These are phyloP conservation scores for Penicillium verrucosum DNA, from an alignment of 2,329 filamentous ascomycete species.

Conservation along the genomic window DNA sequence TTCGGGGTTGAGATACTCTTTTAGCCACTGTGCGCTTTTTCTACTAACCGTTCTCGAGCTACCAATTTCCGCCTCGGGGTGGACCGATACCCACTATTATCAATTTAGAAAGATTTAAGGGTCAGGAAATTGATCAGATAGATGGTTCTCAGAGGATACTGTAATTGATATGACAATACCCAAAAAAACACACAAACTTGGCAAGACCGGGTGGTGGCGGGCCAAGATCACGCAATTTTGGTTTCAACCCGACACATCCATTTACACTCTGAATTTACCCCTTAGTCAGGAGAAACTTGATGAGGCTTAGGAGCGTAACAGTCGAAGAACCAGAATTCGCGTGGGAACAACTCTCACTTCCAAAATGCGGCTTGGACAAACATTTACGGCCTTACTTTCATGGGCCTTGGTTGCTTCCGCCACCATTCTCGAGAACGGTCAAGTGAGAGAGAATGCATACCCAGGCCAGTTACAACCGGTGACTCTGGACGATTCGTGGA, in stretches of 20 bases:
- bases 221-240: conserved; percentile 8
- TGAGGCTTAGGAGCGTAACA: not conserved
- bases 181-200: not conserved
- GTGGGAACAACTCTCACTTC: conserved; percentile 1
- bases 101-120: not conserved
- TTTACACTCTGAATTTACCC: not conserved
- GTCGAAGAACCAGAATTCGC: not conserved
- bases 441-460: conserved; percentile 38
- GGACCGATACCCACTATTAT: not conserved
- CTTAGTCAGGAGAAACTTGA: not conserved
- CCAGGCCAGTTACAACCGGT: conserved; percentile 36
- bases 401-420: conserved; percentile 27
- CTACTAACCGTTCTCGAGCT: not conserved
- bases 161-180: not conserved
- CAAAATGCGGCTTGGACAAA: conserved; percentile 18
- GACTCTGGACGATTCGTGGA: conserved; percentile 38
- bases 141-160: not conserved
- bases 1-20: not conserved
- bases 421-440: conserved; percentile 46
- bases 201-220: not conserved
- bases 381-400: conserved; percentile 5
- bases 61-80: not conserved
- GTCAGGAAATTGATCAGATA: not conserved
- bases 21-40: not conserved
- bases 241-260: not conserved